phyloP scores from a whole-genome alignment of 163 green algal genomes.

The Chlorella variabilis region DNA sequence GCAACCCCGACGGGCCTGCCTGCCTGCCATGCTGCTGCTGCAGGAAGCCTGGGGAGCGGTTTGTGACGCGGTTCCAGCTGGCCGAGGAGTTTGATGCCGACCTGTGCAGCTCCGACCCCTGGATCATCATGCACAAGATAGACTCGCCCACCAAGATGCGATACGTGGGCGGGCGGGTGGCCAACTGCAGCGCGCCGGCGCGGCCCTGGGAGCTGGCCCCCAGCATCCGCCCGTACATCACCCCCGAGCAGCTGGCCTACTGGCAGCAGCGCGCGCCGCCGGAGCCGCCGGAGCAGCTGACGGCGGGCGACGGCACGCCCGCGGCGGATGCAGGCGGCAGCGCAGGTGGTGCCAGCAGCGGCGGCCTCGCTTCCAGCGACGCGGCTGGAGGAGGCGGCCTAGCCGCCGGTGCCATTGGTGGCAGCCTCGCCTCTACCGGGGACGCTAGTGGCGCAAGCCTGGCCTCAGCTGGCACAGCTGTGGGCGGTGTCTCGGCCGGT shows the following conservation, averaged over 20 bases:
- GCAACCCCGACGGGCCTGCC: too few species aligned
- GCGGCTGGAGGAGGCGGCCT: background rate
- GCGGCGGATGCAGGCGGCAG: background rate
- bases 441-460: background rate
- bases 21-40: background rate
- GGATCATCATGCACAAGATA: conserved; percentile 70
- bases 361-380: background rate
- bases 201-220: conserved; percentile 6
- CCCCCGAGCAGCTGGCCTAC: background rate
- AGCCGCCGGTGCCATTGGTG: too few species aligned
- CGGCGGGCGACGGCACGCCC: background rate
- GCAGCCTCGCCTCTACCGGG: background rate
- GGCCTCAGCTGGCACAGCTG: too few species aligned
- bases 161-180: conserved; percentile 44
- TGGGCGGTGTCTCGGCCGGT: background rate
- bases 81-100: conserved; percentile 50
- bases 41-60: conserved; percentile 49
- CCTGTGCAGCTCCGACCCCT: conserved; percentile 46
- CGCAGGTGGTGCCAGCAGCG: background rate
- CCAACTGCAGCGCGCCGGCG: conserved; percentile 33
- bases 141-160: conserved; percentile 70
- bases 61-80: conserved; percentile 53
- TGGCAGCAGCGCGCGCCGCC: background rate
- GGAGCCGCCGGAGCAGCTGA: background rate
- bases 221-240: conserved; percentile 20